A percentile compares a stretch with the other conserved stretches of the same genome.
These are phyloP conservation scores for Penicillium coprophilum DNA, from an alignment of 495 filamentous ascomycete genomes.

Conservation along the genomic window DNA sequence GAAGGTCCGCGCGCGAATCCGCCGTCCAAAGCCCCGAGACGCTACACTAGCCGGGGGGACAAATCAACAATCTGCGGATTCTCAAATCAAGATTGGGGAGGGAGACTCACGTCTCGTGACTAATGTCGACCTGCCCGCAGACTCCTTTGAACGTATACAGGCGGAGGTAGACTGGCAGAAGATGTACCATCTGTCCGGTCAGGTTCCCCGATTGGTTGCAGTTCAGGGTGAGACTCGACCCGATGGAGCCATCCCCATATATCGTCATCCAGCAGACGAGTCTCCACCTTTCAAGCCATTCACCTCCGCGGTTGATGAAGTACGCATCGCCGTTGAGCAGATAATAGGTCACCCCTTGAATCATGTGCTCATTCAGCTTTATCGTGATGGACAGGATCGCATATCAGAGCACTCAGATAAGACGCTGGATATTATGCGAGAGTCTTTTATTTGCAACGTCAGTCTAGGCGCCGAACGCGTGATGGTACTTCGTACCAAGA, in stretches of 20 bases:
- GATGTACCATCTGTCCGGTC: constrained; percentile 89
- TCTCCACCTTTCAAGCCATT: constrained; percentile 77
- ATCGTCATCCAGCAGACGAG: constrained; percentile 91
- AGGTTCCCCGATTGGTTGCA: constrained; percentile 90
- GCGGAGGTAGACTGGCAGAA: constrained; percentile 83
- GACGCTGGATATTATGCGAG: constrained; percentile 83
- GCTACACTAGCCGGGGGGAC: not conserved
- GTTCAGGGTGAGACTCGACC: constrained; percentile 72
- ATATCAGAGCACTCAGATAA: constrained; percentile 99
- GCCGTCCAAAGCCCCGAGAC: constrained; percentile 36
- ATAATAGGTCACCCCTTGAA: constrained; percentile 80
- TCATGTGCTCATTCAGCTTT: constrained; percentile 90
- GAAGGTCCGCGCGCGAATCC: constrained; percentile 30
- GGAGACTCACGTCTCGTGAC: constrained; percentile 78
- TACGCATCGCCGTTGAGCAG: constrained; percentile 65
- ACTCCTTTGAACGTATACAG: constrained; percentile 67
- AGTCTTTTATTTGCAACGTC: constrained; percentile 84
- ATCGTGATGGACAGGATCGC: constrained; percentile 85
- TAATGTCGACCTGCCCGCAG: constrained; percentile 58
- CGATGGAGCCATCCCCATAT: constrained; percentile 83
- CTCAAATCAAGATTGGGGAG: constrained; percentile 58
- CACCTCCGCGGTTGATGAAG: constrained; percentile 64
- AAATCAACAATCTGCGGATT: constrained; percentile 8
- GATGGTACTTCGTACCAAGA: constrained; percentile 88
- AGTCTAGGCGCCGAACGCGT: constrained; percentile 88